Evolutionary conservation across 23 red algal genomes (phyloP).

Genomic region (Agarophyton chilense): DNA sequence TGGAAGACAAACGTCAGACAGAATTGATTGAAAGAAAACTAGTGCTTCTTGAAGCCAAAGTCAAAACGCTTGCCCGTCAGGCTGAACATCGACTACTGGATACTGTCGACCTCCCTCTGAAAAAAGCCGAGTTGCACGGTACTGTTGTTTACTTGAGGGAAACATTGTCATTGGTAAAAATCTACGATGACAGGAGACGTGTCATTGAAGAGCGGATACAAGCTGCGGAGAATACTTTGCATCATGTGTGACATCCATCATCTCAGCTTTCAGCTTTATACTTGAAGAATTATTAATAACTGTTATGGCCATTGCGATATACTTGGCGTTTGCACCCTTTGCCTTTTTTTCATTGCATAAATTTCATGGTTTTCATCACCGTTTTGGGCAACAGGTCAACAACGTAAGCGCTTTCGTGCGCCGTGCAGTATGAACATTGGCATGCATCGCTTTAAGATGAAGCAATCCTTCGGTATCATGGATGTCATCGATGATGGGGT

Average conservation of each 20-base stretch:
- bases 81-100: constrained; percentile 3
- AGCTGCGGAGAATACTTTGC: not conserved
- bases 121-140: not conserved
- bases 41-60: not conserved
- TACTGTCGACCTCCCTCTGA: not conserved
- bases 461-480: too few relatives aligned
- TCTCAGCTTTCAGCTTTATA: too few relatives aligned
- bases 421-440: too few relatives aligned
- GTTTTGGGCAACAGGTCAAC: too few relatives aligned
- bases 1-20: constrained; percentile 1
- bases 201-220: not conserved
- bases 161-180: not conserved
- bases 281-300: too few relatives aligned
- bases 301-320: too few relatives aligned
- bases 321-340: too few relatives aligned
- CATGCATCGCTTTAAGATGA: too few relatives aligned
- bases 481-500: too few relatives aligned
- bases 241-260: not conserved
- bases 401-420: too few relatives aligned
- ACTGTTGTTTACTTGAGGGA: not conserved
- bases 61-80: not conserved
- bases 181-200: not conserved
- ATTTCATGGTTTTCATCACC: too few relatives aligned
- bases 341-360: too few relatives aligned
- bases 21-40: not conserved